Percentiles rank a stretch among this genome's conserved stretches.
Evolutionary conservation across 208 protist species (phyloP).

Genomic region (Crithidia brevicula): DNA sequence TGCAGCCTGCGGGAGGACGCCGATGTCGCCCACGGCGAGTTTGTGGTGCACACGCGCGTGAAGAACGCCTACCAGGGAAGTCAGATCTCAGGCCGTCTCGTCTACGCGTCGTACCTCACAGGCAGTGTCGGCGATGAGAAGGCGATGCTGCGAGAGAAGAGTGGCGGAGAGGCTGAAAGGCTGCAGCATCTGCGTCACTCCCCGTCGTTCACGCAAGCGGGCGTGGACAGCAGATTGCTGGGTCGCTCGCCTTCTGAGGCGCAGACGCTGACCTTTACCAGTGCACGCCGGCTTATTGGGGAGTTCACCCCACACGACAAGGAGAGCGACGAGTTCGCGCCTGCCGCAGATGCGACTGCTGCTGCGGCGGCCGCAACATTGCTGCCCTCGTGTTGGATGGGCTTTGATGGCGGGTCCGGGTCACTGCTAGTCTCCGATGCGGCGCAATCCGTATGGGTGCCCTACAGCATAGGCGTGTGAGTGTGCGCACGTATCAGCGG

Average conservation of each 20-base stretch:
- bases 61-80: conserved; percentile 17
- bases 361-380: background rate
- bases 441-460: conserved; percentile 52
- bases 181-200: conserved; percentile 13
- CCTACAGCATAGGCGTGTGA: conserved; percentile 37
- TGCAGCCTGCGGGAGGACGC: conserved; percentile 34
- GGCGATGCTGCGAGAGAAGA: background rate
- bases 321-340: background rate
- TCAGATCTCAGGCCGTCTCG: conserved; percentile 7
- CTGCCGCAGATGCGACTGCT: too few relatives aligned
- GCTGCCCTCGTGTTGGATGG: conserved; percentile 62
- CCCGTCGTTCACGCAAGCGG: conserved; percentile 3
- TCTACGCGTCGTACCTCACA: conserved; percentile 45
- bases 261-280: conserved; percentile 40
- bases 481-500: too few relatives aligned
- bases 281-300: conserved; percentile 33
- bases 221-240: background rate
- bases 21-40: conserved; percentile 34
- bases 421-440: conserved; percentile 57
- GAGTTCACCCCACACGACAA: conserved; percentile 33
- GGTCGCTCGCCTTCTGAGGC: conserved; percentile 13
- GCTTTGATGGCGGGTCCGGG: conserved; percentile 45
- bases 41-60: conserved; percentile 30
- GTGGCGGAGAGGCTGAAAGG: background rate
- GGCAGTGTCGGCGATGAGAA: conserved; percentile 12